phyloP scores from a whole-genome alignment of 768 basidiomycete genomes.

The Brasilioporus rufonigricans region DNA sequence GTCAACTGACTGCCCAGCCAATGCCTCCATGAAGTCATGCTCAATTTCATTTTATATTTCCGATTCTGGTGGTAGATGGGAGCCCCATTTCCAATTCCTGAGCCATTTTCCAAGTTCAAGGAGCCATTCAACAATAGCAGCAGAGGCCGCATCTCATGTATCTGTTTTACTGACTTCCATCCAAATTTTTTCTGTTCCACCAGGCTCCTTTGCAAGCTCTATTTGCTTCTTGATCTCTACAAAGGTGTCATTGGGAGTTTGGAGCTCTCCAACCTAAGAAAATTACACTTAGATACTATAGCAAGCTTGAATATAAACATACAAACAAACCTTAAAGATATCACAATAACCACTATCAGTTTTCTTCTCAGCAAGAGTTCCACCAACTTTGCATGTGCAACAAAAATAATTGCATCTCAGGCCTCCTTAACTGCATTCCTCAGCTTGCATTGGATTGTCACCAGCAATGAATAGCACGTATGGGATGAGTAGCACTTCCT shows the following conservation, averaged over 20 bases:
- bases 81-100: slow-evolving; percentile 1
- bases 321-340: slow-evolving; percentile 17
- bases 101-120: slow-evolving; percentile 29
- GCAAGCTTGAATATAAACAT: too few relatives aligned
- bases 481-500: slow-evolving; percentile 23
- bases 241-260: slow-evolving; percentile 1
- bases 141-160: slow-evolving; percentile 26
- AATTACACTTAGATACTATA: too few relatives aligned
- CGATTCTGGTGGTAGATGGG: slow-evolving; percentile 1
- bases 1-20: slow-evolving; percentile 7
- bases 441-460: too few relatives aligned
- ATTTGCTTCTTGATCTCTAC: slow-evolving; percentile 7
- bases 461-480: slow-evolving; percentile 23
- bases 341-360: slow-evolving; percentile 25
- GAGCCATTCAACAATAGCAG: slow-evolving; percentile 30
- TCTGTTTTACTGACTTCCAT: slow-evolving; percentile 36
- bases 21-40: too few relatives aligned
- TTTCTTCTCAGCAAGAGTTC: slow-evolving; percentile 22
- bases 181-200: slow-evolving; percentile 12
- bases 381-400: slow-evolving; percentile 29
- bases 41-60: slow-evolving; percentile 10
- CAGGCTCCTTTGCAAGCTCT: background rate
- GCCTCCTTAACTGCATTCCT: slow-evolving; percentile 34
- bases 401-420: slow-evolving; percentile 29
- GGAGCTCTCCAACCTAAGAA: slow-evolving; percentile 4